Percentiles rank a stretch among this genome's conserved stretches.
Conservation (phyloP, 495 filamentous ascomycete genomes). For the Aspergillus bridgeri region DNA sequence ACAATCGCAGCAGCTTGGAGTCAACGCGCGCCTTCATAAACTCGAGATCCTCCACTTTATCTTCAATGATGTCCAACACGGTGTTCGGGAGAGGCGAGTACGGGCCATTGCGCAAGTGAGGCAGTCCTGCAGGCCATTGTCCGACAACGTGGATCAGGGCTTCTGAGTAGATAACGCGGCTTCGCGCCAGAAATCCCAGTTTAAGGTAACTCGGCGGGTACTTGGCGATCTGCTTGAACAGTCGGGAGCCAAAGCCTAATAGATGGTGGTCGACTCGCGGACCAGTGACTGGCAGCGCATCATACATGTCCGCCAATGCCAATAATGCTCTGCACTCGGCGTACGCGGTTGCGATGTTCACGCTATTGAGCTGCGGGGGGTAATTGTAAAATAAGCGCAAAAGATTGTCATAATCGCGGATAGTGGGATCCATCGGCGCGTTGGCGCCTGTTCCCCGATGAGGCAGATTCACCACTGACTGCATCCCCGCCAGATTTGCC, state of each 20-base stretch:
- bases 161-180: constrained; percentile 84
- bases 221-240: constrained; percentile 93
- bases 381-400: constrained; percentile 94
- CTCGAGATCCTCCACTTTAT: constrained; percentile 82
- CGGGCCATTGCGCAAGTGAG: constrained; percentile 64
- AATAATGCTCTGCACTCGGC: constrained; percentile 87
- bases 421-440: constrained; percentile 59
- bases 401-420: constrained; percentile 90
- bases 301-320: constrained; percentile 83
- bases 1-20: constrained; percentile 73
- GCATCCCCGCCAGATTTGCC: constrained; percentile 63
- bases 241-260: constrained; percentile 78
- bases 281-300: constrained; percentile 81
- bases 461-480: constrained; percentile 48
- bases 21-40: constrained; percentile 66
- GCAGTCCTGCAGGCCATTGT: constrained; percentile 77
- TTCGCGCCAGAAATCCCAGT: constrained; percentile 78
- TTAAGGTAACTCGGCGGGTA: constrained; percentile 90
- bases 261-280: constrained; percentile 91
- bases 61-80: constrained; percentile 84
- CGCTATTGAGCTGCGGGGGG: constrained; percentile 69
- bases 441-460: constrained; percentile 29
- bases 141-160: constrained; percentile 89
- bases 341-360: constrained; percentile 88
- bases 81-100: constrained; percentile 58